Evolutionary conservation across 176 grass and related monocot species (phyloP).

Genomic region (Tillandsia leiboldiana): DNA sequence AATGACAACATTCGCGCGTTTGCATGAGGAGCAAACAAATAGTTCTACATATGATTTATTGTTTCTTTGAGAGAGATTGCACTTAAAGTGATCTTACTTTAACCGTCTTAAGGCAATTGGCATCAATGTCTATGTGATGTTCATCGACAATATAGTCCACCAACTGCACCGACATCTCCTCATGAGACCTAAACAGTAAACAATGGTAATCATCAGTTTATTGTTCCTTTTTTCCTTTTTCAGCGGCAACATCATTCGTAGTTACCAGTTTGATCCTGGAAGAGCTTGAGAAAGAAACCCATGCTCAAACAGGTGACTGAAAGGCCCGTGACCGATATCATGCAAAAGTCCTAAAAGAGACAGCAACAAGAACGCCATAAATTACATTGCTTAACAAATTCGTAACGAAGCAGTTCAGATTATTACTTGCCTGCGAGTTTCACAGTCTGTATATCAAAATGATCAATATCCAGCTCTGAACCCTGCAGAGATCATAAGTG

Average conservation of each 20-base stretch:
- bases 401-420: neutral
- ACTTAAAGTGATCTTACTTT: constrained; percentile 46
- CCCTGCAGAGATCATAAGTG: constrained; percentile 38
- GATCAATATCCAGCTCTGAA: constrained; percentile 59
- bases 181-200: constrained; percentile 60
- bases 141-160: constrained; percentile 85
- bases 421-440: constrained; percentile 78
- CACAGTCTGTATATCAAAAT: constrained; percentile 63
- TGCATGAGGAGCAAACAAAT: neutral
- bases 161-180: constrained; percentile 66
- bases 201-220: neutral
- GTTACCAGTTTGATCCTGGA: constrained; percentile 72
- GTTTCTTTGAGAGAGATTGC: neutral
- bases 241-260: neutral
- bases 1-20: no score
- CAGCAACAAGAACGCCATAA: constrained; percentile 4
- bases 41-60: neutral
- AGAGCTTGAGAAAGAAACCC: constrained; percentile 66
- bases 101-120: constrained; percentile 49
- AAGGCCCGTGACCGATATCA: constrained; percentile 92
- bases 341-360: constrained; percentile 60
- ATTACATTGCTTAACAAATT: neutral
- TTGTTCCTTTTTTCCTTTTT: neutral
- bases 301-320: constrained; percentile 95
- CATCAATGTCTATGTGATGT: constrained; percentile 76